Evolutionary conservation across 2,329 filamentous ascomycete genomes (phyloP), one percentile per base, ranked within the genome.

Genomic region (Aspergillus pseudoterreus): DNA sequence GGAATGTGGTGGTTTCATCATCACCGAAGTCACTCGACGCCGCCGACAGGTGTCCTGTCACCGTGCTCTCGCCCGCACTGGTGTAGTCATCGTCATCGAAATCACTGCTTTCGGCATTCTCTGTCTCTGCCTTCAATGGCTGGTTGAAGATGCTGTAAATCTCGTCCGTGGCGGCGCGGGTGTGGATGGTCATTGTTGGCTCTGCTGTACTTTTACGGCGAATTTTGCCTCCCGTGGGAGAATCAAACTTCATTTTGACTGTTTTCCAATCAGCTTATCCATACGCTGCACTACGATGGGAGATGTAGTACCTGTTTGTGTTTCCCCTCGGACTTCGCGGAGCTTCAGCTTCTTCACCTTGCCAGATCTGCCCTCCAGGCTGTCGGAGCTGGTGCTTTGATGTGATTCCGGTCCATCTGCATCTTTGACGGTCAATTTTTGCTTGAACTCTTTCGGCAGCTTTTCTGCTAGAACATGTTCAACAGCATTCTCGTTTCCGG

Each of bases 171-270:
- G 94, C 94, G 58, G 94, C 92, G 62, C 84, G 89, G 11, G 94
- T 99, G 66, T 97, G 91, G 58, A 99, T 83, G 0, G 94, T 99
- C 92, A 99, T 96, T 1, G 94, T 99, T n/a, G 92, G 89, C 70
- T 97, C 92, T 33, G 78, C 74, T 10, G 79, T 79, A 47, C 85
- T 85, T 68, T 88, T 94, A 69, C 89, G 89, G 57, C 86, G 87
- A 50, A 92, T 80, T 70, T 95, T 97, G 4, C 84, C 85, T n/a
- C 85, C 83, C 0, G 88, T 88, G 0, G 92, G 92, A 2, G 92
- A 96, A 63, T 94, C 90, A 49, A 97, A 77, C 62, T 96, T 96
- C 51, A 91, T 87, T 78, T 95, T 94, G 71, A 97, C 90, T 94
- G 60, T 24, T 22, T 14, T 17, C 21, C 47, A 22, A 49, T 21